phyloP scores from a whole-genome alignment of 208 protist species.

The Crithidia sp. region DNA sequence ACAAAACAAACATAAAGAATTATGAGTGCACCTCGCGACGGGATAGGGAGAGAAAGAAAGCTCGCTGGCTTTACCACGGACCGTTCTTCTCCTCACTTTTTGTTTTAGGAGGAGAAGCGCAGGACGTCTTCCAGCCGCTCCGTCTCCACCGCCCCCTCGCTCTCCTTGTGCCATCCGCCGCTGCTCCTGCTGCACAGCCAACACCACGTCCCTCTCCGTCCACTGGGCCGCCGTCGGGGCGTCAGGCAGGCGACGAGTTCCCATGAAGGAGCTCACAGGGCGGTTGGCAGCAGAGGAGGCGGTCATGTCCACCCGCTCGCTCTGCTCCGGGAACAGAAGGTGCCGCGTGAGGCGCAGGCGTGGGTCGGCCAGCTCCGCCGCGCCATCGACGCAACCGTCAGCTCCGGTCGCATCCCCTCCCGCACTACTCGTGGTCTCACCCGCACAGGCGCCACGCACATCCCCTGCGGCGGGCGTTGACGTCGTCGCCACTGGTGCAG shows the following conservation, averaged over 20 bases:
- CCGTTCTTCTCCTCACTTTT: too few relatives aligned
- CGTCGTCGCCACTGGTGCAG: too few relatives aligned
- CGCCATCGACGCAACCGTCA: neutral
- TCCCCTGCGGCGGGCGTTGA: neutral
- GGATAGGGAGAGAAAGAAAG: too few relatives aligned
- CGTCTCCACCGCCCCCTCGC: slow-evolving; percentile 6
- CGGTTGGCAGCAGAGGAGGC: neutral
- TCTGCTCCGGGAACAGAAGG: slow-evolving; percentile 24
- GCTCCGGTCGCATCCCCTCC: neutral
- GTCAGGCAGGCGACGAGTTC: slow-evolving; percentile 22
- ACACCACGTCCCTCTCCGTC: slow-evolving; percentile 25
- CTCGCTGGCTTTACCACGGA: too few relatives aligned
- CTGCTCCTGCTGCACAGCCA: slow-evolving; percentile 32
- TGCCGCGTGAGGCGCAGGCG: slow-evolving; percentile 19
- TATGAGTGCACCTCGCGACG: too few relatives aligned
- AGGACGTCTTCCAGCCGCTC: slow-evolving; percentile 36
- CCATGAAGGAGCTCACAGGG: slow-evolving; percentile 19
- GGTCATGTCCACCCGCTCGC: neutral
- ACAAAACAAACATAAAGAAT: neutral
- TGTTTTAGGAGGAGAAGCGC: slow-evolving; percentile 5
- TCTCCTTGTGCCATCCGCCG: slow-evolving; percentile 30
- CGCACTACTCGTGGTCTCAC: too few relatives aligned
- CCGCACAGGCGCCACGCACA: too few relatives aligned
- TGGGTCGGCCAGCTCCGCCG: neutral
- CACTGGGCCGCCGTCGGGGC: slow-evolving; percentile 25